phyloP scores from a whole-genome alignment of 768 basidiomycete species.

The Mrakia blollopis region DNA sequence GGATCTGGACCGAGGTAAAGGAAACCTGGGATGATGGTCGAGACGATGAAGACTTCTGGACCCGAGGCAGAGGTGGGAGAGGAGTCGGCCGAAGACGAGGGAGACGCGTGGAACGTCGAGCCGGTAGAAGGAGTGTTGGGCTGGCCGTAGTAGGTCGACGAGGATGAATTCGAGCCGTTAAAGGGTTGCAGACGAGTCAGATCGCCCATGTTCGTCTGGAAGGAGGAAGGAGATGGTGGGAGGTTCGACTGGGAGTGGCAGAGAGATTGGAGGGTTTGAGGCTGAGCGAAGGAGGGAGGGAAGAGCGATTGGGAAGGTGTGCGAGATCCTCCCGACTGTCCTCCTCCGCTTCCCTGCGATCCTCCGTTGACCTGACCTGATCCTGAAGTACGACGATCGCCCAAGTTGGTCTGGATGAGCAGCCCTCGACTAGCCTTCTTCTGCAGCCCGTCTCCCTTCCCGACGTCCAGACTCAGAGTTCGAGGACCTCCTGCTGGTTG shows the following conservation, averaged over 20 bases:
- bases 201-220: not conserved
- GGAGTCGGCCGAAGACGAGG: constrained; percentile 12
- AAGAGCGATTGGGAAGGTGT: not conserved
- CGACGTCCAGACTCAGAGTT: not conserved
- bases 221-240: constrained; percentile 1
- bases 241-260: not conserved
- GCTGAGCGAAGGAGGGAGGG: not conserved
- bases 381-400: not conserved
- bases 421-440: constrained; percentile 12
- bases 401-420: constrained; percentile 22
- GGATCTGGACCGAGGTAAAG: constrained; percentile 88
- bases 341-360: not conserved
- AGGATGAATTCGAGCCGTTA: not conserved
- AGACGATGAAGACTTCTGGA: constrained; percentile 59
- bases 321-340: not conserved
- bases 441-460: not conserved
- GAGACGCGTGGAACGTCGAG: constrained; percentile 6
- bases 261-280: constrained; percentile 14
- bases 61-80: not conserved
- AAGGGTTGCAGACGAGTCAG: constrained; percentile 4
- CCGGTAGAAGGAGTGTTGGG: not conserved
- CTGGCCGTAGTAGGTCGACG: not conserved
- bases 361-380: constrained; percentile 7
- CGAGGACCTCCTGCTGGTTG: not conserved
- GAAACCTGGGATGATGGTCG: constrained; percentile 85